A percentile compares a stretch with the other conserved stretches of the same genome.
Conservation (phyloP, 2,329 filamentous ascomycete genomes). For the Pseudomassariella vexata region DNA sequence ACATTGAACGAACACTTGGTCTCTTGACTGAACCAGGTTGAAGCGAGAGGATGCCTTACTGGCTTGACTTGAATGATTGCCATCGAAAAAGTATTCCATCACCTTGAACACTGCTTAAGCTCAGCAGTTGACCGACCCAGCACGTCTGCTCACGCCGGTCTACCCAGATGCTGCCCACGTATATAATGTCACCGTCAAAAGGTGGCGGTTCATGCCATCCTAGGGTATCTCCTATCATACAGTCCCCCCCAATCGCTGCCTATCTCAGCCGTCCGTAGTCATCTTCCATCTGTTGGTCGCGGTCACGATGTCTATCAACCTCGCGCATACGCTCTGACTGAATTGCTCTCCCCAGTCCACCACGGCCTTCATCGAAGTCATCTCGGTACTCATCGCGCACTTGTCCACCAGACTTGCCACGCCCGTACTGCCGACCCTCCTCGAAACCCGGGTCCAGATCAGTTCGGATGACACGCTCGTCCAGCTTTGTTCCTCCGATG, state of each 20-base stretch:
- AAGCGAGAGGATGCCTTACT: too few relatives aligned
- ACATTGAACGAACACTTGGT: too few relatives aligned
- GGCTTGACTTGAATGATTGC: too few relatives aligned
- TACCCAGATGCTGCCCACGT: too few relatives aligned
- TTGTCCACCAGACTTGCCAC: constrained; percentile 92
- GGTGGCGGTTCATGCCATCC: background rate
- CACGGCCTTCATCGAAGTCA: constrained; percentile 91
- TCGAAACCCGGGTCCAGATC: constrained; percentile 94
- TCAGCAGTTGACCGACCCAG: too few relatives aligned
- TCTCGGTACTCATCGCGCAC: constrained; percentile 96
- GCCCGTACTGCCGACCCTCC: constrained; percentile 92
- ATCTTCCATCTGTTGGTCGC: constrained; percentile 41
- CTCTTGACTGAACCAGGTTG: too few relatives aligned
- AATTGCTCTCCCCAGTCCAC: constrained; percentile 78
- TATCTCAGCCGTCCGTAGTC: constrained; percentile 53
- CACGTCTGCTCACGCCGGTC: too few relatives aligned
- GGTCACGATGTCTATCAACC: constrained; percentile 34
- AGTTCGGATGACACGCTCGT: constrained; percentile 92
- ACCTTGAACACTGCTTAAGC: too few relatives aligned
- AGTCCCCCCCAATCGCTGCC: constrained; percentile 2
- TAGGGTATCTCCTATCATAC: constrained; percentile 17
- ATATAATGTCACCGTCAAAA: too few relatives aligned
- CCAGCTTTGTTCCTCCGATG: constrained; percentile 93
- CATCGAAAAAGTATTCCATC: too few relatives aligned
- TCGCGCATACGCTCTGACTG: constrained; percentile 38